These are phyloP conservation scores for Syncephalastrum contaminatum DNA, from an alignment of 371 early-diverging fungal genomes.

Conservation along the genomic window DNA sequence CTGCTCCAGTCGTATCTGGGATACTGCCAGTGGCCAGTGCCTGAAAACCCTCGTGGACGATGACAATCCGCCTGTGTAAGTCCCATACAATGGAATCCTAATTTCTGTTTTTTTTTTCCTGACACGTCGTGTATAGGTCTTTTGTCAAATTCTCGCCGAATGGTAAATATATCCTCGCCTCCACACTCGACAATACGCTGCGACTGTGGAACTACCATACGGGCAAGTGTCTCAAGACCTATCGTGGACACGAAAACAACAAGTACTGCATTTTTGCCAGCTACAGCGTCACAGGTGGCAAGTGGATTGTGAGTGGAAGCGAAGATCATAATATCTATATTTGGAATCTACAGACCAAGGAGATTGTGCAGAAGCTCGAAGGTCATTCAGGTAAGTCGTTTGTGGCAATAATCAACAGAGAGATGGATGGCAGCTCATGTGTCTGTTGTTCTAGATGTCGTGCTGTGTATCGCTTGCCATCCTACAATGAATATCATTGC, in stretches of 20 bases:
- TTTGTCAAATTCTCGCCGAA: slow-evolving; percentile 98
- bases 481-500: slow-evolving; percentile 94
- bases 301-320: slow-evolving; percentile 95
- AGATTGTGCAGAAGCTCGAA: slow-evolving; percentile 89
- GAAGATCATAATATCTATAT: slow-evolving; percentile 92
- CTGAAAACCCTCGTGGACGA: slow-evolving; percentile 94
- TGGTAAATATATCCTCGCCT: slow-evolving; percentile 95
- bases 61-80: slow-evolving; percentile 91
- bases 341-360: slow-evolving; percentile 95
- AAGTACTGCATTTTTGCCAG: slow-evolving; percentile 91
- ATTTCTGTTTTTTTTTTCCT: too few species aligned
- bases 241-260: slow-evolving; percentile 87
- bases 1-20: slow-evolving; percentile 89
- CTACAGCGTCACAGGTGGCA: slow-evolving; percentile 92
- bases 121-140: slow-evolving; percentile 51
- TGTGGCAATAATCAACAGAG: background rate
- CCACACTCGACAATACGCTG: slow-evolving; percentile 90
- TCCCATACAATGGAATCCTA: background rate
- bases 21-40: slow-evolving; percentile 93
- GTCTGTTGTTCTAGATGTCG: slow-evolving; percentile 72
- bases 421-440: background rate
- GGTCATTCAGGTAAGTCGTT: slow-evolving; percentile 80
- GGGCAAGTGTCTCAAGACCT: slow-evolving; percentile 92
- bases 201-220: slow-evolving; percentile 94
- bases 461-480: slow-evolving; percentile 93